Conservation (phyloP, 768 basidiomycete genomes). For the Coprinopsis sp. region DNA sequence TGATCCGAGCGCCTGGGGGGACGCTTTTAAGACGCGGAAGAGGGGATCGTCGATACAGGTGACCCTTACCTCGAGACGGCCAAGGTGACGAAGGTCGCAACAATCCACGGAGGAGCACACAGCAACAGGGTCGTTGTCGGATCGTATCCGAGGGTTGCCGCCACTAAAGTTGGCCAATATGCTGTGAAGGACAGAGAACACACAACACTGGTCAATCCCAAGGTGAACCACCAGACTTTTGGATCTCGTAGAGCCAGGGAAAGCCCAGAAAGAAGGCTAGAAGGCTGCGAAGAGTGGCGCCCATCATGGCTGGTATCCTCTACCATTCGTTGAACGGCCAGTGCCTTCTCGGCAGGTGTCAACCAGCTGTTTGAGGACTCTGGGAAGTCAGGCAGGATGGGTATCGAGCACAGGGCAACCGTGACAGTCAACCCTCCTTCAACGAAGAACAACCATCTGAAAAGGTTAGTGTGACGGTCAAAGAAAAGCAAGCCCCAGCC, state of each 20-base stretch:
- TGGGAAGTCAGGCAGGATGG: conserved; percentile 74
- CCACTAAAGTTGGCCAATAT: conserved; percentile 70
- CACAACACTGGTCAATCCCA: conserved; percentile 35
- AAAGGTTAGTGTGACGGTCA: not conserved
- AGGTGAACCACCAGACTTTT: conserved; percentile 64
- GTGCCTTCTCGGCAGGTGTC: conserved; percentile 47
- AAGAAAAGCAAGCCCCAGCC: conserved; percentile 6
- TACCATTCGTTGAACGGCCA: conserved; percentile 56
- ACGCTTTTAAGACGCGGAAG: too few relatives aligned
- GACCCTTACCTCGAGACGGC: conserved; percentile 40
- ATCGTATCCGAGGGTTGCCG: conserved; percentile 61
- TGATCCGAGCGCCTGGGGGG: conserved; percentile 63
- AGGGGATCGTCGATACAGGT: not conserved
- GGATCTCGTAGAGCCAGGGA: conserved; percentile 58
- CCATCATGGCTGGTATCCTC: conserved; percentile 40
- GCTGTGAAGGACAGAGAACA: conserved; percentile 65
- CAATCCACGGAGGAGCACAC: conserved; percentile 56
- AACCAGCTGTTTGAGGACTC: conserved; percentile 50
- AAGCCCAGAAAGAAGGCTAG: conserved; percentile 35
- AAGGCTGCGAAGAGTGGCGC: conserved; percentile 15
- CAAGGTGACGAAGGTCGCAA: conserved; percentile 56
- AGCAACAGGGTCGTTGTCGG: conserved; percentile 61
- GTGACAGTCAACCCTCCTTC: conserved; percentile 57
- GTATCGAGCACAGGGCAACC: conserved; percentile 47
- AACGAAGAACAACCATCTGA: conserved; percentile 68